Percentiles rank a stretch among this genome's conserved stretches.
These are phyloP conservation scores for Tolypocladium pustulatum DNA, from an alignment of 2,329 filamentous ascomycete species.

Conservation along the genomic window DNA sequence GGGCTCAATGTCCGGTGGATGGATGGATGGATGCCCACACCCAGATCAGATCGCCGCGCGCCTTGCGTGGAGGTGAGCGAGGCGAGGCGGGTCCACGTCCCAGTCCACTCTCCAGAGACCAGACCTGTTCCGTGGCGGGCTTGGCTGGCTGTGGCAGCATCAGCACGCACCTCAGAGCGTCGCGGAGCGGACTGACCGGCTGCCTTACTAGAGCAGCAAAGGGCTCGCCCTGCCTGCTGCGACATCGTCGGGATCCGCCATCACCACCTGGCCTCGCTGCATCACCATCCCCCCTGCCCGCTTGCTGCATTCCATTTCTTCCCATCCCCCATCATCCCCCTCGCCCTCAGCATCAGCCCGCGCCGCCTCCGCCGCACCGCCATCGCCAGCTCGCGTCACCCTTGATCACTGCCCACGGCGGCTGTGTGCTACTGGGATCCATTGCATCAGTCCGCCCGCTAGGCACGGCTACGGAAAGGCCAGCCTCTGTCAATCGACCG, in stretches of 20 bases:
- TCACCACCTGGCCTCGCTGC: constrained; percentile 1
- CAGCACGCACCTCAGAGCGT: neutral
- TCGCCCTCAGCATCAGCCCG: neutral
- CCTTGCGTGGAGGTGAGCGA: neutral
- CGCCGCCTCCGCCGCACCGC: neutral
- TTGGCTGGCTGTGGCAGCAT: neutral
- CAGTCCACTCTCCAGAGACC: neutral
- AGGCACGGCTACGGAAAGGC: neutral
- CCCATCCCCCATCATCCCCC: neutral
- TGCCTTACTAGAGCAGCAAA: neutral
- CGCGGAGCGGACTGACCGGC: neutral
- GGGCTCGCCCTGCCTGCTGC: constrained; percentile 2
- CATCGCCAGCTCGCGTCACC: neutral
- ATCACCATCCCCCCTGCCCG: neutral
- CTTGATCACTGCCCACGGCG: neutral
- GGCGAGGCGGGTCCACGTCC: neutral
- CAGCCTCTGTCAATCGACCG: neutral
- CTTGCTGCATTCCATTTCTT: neutral
- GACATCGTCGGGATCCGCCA: constrained; percentile 5
- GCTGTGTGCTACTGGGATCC: neutral
- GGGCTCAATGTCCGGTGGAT: neutral
- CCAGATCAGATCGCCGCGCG: neutral
- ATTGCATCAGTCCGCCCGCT: neutral
- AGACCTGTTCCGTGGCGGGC: constrained; percentile 6
- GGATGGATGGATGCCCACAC: neutral